Conservation (phyloP, 805 yeast genomes). For the Suhomyces sp. region DNA sequence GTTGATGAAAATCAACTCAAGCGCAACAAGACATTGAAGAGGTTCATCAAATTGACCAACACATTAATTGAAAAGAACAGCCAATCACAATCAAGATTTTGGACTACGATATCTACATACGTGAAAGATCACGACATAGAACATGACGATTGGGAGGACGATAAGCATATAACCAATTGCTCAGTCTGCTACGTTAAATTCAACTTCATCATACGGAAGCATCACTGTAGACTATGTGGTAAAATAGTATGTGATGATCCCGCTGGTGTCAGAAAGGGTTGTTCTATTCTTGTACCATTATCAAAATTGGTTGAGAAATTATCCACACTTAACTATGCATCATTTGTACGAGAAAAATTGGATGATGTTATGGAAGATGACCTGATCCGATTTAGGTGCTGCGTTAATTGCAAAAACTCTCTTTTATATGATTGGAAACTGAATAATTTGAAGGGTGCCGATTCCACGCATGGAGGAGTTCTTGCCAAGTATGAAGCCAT, state of each 20-base stretch:
- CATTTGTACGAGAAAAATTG: slow-evolving; percentile 20
- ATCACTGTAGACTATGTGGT: slow-evolving; percentile 93
- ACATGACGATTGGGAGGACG: slow-evolving; percentile 57
- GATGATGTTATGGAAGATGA: slow-evolving; percentile 13
- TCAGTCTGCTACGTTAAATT: slow-evolving; percentile 61
- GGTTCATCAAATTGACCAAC: slow-evolving; percentile 50
- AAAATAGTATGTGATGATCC: slow-evolving; percentile 70
- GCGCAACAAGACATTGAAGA: slow-evolving; percentile 54
- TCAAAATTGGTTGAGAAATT: slow-evolving; percentile 38
- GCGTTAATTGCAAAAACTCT: slow-evolving; percentile 64
- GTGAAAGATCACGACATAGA: neutral
- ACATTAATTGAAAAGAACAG: slow-evolving; percentile 20
- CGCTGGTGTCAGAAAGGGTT: slow-evolving; percentile 41
- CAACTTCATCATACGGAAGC: slow-evolving; percentile 62
- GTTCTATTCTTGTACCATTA: slow-evolving; percentile 73
- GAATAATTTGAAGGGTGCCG: slow-evolving; percentile 6
- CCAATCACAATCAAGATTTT: slow-evolving; percentile 4
- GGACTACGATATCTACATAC: neutral
- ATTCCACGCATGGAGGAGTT: slow-evolving; percentile 11
- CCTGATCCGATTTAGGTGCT: slow-evolving; percentile 51
- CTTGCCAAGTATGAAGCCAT: slow-evolving; percentile 21
- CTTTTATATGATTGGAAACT: slow-evolving; percentile 54
- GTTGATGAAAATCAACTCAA: slow-evolving; percentile 52
- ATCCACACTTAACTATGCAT: slow-evolving; percentile 34
- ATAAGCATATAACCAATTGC: slow-evolving; percentile 50